Base-by-base conservation (phyloP, 345 rosid genomes). In the Chamaenerion angustifolium region DNA sequence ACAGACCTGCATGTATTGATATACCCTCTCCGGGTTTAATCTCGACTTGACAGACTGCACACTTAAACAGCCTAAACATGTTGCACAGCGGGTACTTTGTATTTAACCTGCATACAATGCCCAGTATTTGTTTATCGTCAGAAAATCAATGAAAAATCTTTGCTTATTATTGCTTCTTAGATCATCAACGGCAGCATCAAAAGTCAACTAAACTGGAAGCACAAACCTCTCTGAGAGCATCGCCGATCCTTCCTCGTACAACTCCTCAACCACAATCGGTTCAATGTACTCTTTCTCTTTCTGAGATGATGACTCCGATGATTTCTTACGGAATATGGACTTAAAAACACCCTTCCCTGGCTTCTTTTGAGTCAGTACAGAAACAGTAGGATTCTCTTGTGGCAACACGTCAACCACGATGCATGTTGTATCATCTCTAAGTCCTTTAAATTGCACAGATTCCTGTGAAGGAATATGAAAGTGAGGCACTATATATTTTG, bases 21-120 rank as follows among this genome's bases (percentile, higher is more conserved):
- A 88, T 67, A 52, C 96, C 99, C 74, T 93, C 92, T 48, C 88
- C 96, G 17, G 99, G 99, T 74, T 79, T 88, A 46, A 88, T 77
- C 79, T 93, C 99, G 70, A 88, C 73, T 85, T 93, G 99, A 68
- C 99, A 93, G 44, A 93, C 95, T 15, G 99, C 99, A 61, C 99
- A 93, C 76, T 64, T 77, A 61, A 88, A 93, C 85, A 93, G 48
- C 84, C 73, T 82, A 64, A 88, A 93, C 95, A 93, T 85, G 74
- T 93, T 93, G 92, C 95, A 88, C n/a, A 93, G 76, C 2, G 96
- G 99, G 60, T 93, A 93, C 61, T 79, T 83, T 9, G 94, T 79
- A 61, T 88, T 85, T 63, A 93, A 75, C 83, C 99, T 93, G 95
- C 79, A 73, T 56, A 11, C 51, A 48, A 21, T 21, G 25, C 19